Evolutionary conservation across 352 stramenopile species (phyloP).

Genomic region (Globisporangium okanoganense): DNA sequence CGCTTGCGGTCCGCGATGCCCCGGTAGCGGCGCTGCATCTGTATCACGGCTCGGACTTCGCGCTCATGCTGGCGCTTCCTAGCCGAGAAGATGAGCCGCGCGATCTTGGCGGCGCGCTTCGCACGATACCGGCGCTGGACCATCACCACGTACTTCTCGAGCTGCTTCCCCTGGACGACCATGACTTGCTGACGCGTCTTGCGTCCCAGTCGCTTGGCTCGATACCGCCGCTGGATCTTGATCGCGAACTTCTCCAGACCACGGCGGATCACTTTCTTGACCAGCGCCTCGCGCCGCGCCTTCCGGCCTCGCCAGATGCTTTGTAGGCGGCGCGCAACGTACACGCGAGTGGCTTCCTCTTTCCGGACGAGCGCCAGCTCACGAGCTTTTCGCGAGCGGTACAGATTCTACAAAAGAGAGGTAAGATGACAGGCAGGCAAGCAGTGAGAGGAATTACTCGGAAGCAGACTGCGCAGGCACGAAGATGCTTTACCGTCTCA

Average conservation of each 20-base stretch:
- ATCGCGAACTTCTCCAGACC: conserved; percentile 46
- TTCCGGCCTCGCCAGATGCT: conserved; percentile 60
- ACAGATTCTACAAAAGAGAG: conserved; percentile 47
- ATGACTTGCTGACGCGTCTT: conserved; percentile 29
- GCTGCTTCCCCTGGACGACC: conserved; percentile 38
- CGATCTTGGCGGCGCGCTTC: conserved; percentile 35
- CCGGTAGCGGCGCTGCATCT: conserved; percentile 58
- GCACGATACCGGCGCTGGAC: conserved; percentile 65
- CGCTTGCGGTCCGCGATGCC: conserved; percentile 29
- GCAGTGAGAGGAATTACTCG: neutral
- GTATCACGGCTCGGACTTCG: conserved; percentile 36
- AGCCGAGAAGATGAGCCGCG: conserved; percentile 28
- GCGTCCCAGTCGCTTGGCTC: conserved; percentile 31
- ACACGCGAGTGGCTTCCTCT: conserved; percentile 35
- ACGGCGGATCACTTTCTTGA: conserved; percentile 42
- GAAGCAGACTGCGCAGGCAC: neutral
- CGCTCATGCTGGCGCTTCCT: conserved; percentile 27
- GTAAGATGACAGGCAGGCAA: neutral
- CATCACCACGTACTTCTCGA: conserved; percentile 34
- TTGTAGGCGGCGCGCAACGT: conserved; percentile 51
- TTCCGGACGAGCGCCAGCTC: conserved; percentile 23
- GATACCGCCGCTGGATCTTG: conserved; percentile 70
- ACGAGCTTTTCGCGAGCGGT: conserved; percentile 38
- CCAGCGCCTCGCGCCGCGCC: conserved; percentile 37
- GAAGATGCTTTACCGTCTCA: conserved; percentile 1